Conservation (phyloP, 345 rosid species). For the Jatropha curcas region DNA sequence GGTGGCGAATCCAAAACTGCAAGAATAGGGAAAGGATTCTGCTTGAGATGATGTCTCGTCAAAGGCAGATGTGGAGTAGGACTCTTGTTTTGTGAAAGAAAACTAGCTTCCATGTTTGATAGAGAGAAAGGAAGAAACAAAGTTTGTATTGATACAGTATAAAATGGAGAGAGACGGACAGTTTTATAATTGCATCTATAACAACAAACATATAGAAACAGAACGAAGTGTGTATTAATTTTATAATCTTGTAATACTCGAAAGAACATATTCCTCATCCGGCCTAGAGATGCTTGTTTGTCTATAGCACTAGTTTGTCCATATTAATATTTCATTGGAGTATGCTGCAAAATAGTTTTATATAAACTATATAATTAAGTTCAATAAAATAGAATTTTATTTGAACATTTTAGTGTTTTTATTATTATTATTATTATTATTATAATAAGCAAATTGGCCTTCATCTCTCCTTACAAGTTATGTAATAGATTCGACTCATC, state of each 20-base stretch:
- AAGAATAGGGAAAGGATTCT: constrained; percentile 20
- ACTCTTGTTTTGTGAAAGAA: constrained; percentile 18
- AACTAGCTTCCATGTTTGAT: constrained; percentile 36
- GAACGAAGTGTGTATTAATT: neutral
- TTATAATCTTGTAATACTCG: neutral
- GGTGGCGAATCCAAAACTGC: constrained; percentile 35
- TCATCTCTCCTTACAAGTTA: too few relatives aligned
- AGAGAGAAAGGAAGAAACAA: neutral
- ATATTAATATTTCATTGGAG: too few relatives aligned
- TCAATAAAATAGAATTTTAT: too few relatives aligned
- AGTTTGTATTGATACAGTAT: neutral
- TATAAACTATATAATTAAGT: too few relatives aligned
- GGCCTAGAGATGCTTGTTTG: constrained; percentile 9
- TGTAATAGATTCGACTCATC: too few relatives aligned
- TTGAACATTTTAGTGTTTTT: too few relatives aligned
- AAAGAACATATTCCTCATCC: neutral
- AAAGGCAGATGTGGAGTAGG: constrained; percentile 4
- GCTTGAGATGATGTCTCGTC: neutral
- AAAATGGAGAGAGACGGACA: neutral
- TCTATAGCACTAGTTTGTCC: neutral
- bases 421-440: too few relatives aligned
- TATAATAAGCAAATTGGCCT: too few relatives aligned
- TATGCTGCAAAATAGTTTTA: too few relatives aligned
- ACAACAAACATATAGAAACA: neutral
- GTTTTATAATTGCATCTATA: neutral